Evolutionary conservation across 805 yeast species (phyloP).

Genomic region (Candida nemodendra): DNA sequence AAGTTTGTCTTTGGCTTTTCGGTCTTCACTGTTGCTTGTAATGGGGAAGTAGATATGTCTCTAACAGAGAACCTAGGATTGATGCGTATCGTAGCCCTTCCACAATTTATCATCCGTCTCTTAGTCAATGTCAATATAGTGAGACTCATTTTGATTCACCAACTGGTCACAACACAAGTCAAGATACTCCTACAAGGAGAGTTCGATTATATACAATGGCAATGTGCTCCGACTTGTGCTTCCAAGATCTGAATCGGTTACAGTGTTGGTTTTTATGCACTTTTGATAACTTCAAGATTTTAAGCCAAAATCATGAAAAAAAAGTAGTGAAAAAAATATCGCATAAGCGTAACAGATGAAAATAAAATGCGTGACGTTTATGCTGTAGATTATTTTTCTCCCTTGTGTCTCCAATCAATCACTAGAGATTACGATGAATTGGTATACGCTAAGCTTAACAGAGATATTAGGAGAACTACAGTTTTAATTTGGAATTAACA

Average conservation of each 20-base stretch:
- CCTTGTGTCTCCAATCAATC: no score
- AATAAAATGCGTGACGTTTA: constrained; percentile 1
- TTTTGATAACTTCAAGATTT: no score
- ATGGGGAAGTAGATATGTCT: constrained; percentile 13
- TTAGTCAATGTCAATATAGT: constrained; percentile 12
- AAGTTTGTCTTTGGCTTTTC: constrained; percentile 14
- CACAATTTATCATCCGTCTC: constrained; percentile 3
- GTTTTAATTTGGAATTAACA: no score
- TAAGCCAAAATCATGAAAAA: constrained; percentile 6
- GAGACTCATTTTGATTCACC: constrained; percentile 8
- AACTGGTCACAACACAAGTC: neutral
- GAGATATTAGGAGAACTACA: no score
- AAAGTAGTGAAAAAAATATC: constrained; percentile 10
- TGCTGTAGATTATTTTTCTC: no score
- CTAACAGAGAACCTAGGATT: constrained; percentile 1
- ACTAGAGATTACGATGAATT: no score
- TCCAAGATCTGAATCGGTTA: no score
- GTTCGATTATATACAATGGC: no score
- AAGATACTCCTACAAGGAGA: no score
- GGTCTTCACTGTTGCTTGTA: constrained; percentile 7
- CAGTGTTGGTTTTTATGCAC: no score
- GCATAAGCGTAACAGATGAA: constrained; percentile 8
- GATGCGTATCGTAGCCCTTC: neutral
- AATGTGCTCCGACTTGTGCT: no score
- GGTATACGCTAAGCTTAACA: no score